A percentile compares a stretch with the other conserved stretches of the same genome.
These are phyloP conservation scores for Rosa chinensis DNA, from an alignment of 306 rosid species.

Conservation along the genomic window DNA sequence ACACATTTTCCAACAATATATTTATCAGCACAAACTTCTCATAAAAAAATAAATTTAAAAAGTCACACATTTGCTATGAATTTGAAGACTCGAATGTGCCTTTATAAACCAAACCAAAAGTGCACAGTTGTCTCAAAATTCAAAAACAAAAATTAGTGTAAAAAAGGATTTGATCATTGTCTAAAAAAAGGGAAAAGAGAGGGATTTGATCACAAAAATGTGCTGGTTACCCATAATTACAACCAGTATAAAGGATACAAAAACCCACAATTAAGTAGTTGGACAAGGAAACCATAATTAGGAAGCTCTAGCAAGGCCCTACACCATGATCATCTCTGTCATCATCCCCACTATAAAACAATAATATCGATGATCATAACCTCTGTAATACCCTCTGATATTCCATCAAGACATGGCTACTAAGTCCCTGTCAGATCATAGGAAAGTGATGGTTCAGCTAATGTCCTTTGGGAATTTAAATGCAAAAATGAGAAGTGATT, in stretches of 20 bases:
- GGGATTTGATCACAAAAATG: neutral
- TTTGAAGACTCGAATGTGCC: too few species aligned
- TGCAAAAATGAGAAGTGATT: neutral
- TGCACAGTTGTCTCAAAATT: too few species aligned
- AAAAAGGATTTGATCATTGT: neutral
- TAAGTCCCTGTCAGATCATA: neutral
- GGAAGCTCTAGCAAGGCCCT: neutral
- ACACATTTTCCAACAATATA: too few species aligned
- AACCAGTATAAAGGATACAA: neutral
- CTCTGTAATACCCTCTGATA: too few species aligned
- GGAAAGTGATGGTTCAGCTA: neutral
- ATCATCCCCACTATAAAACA: neutral
- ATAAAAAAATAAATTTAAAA: too few species aligned
- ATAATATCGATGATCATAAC: neutral
- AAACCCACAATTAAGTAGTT: neutral
- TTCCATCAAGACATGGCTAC: neutral
- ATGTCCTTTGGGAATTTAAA: neutral
- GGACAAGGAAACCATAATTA: neutral
- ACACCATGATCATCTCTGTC: neutral
- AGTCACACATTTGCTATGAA: too few species aligned
- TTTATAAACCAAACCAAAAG: neutral
- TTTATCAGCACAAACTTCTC: too few species aligned
- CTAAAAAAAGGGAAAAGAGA: too few species aligned
- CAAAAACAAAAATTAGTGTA: neutral
- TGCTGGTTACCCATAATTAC: neutral